Evolutionary conservation across 2,329 filamentous ascomycete genomes (phyloP).

Genomic region (Aspergillus cejpii): DNA sequence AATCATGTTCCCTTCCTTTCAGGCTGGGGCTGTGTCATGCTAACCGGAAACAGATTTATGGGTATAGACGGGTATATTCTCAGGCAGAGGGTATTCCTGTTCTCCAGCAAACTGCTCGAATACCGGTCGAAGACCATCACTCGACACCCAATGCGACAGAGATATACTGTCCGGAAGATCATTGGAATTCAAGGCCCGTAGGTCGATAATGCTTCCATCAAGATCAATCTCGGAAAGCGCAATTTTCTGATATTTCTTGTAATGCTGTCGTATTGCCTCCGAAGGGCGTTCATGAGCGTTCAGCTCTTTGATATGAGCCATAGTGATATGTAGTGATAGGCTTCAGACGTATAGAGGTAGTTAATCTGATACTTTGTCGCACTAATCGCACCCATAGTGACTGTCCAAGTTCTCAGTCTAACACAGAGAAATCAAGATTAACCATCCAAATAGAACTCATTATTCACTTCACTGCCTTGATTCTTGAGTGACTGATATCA

Average conservation of each 20-base stretch:
- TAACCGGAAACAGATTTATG: slow-evolving; percentile 35
- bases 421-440: too few species aligned
- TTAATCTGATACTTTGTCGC: background rate
- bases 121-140: slow-evolving; percentile 24
- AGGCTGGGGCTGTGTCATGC: slow-evolving; percentile 13
- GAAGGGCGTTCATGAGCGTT: slow-evolving; percentile 76
- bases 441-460: too few species aligned
- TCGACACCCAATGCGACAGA: slow-evolving; percentile 26
- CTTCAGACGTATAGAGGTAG: background rate
- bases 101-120: slow-evolving; percentile 29
- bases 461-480: too few species aligned
- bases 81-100: slow-evolving; percentile 10
- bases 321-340: slow-evolving; percentile 7
- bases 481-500: too few species aligned
- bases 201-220: slow-evolving; percentile 54
- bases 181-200: slow-evolving; percentile 37
- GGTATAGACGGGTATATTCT: slow-evolving; percentile 33
- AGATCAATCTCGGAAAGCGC: slow-evolving; percentile 47
- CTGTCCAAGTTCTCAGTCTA: too few species aligned
- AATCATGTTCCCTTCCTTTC: slow-evolving; percentile 7
- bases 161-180: slow-evolving; percentile 22
- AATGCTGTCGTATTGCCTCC: slow-evolving; percentile 59
- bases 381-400: too few species aligned
- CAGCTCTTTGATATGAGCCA: slow-evolving; percentile 41
- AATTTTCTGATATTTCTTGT: slow-evolving; percentile 66